Evolutionary conservation across 1,284 basidiomycete species (phyloP).

Genomic region (Cryptococcus sp.): DNA sequence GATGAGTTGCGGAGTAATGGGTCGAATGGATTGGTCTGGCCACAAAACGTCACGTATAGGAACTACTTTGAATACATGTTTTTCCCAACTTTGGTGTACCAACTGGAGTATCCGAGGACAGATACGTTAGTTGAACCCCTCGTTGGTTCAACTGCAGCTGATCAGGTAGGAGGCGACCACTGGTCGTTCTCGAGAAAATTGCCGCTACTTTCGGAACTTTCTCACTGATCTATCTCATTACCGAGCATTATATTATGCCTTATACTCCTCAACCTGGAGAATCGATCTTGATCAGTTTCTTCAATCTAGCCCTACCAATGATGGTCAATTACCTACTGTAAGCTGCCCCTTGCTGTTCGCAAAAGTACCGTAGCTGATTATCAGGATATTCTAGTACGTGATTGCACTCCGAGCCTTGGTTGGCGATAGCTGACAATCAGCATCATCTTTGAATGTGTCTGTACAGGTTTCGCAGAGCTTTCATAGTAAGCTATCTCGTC

Average conservation of each 20-base stretch:
- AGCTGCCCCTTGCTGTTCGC: constrained; percentile 7
- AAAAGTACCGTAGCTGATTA: constrained; percentile 4
- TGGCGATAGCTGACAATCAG: constrained; percentile 57
- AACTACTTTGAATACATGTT: constrained; percentile 87
- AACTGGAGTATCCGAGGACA: constrained; percentile 91
- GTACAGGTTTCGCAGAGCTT: constrained; percentile 89
- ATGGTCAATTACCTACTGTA: constrained; percentile 59
- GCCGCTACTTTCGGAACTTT: constrained; percentile 95
- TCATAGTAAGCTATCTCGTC: constrained; percentile 59
- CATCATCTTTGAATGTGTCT: constrained; percentile 73
- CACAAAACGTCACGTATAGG: constrained; percentile 74
- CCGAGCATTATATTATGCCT: constrained; percentile 89
- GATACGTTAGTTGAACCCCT: constrained; percentile 55
- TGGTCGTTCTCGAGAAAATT: constrained; percentile 92
- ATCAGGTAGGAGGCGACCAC: constrained; percentile 66
- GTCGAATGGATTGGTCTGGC: constrained; percentile 62
- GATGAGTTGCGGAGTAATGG: constrained; percentile 72
- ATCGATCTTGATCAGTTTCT: constrained; percentile 67
- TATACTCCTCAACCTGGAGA: constrained; percentile 63
- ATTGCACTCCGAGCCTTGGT: background rate
- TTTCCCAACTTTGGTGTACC: constrained; percentile 91
- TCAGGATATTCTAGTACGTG: constrained; percentile 45
- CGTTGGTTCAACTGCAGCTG: background rate
- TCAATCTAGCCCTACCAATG: constrained; percentile 89
- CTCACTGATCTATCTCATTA: constrained; percentile 79